Percentiles rank a stretch among this genome's conserved stretches.
These are phyloP conservation scores for Malassezia sp. DNA, from an alignment of 1,284 basidiomycete species.

Conservation along the genomic window DNA sequence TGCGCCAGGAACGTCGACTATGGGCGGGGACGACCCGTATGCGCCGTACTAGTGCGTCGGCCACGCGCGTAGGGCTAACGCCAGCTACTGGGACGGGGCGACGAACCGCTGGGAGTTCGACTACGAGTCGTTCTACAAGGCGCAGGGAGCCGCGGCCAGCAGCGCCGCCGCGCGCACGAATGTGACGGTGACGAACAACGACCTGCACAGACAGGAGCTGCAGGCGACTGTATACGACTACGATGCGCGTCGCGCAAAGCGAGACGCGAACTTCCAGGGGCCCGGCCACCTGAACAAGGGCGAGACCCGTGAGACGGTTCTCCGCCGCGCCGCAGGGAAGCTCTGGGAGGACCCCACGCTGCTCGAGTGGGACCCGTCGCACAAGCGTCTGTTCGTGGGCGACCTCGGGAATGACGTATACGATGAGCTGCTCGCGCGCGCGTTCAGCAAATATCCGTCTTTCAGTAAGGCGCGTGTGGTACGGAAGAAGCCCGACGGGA, in stretches of 20 bases:
- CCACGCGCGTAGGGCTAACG: no score
- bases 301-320: conserved; percentile 81
- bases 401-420: conserved; percentile 97
- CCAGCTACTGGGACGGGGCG: conserved; percentile 39
- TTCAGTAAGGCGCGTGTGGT: conserved; percentile 92
- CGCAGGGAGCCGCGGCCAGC: conserved; percentile 36
- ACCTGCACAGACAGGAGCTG: conserved; percentile 17
- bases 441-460: conserved; percentile 75
- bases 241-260: conserved; percentile 6
- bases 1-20: no score
- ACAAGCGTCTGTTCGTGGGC: conserved; percentile 95
- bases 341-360: conserved; percentile 96
- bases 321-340: conserved; percentile 86
- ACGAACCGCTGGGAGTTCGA: conserved; percentile 42
- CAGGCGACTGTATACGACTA: conserved; percentile 14
- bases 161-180: conserved; percentile 3
- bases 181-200: conserved; percentile 4
- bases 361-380: conserved; percentile 93
- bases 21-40: conserved; percentile 34
- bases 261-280: conserved; percentile 15
- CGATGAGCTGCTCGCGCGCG: conserved; percentile 79
- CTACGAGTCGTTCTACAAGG: conserved; percentile 37
- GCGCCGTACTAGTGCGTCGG: conserved; percentile 45
- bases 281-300: conserved; percentile 57
- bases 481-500: conserved; percentile 63